Evolutionary conservation across 108 stramenopile genomes (phyloP).

Genomic region (Skeletonema potamos): DNA sequence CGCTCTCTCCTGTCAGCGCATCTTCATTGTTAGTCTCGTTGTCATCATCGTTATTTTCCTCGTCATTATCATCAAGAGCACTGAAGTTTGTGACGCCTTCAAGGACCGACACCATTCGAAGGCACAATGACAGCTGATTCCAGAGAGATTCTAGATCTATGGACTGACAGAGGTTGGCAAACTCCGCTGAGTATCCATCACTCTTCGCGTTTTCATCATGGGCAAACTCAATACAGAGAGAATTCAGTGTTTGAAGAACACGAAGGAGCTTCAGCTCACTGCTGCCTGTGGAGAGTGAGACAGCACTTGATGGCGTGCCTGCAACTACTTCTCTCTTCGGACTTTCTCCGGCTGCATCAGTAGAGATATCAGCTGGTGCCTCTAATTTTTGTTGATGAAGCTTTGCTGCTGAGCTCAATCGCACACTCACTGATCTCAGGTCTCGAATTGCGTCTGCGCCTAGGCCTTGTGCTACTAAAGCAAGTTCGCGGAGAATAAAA

Average conservation of each 20-base stretch:
- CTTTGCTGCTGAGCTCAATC: conserved; percentile 55
- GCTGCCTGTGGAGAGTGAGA: conserved; percentile 83
- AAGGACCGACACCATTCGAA: conserved; percentile 78
- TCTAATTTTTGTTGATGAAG: conserved; percentile 8
- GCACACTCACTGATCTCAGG: conserved; percentile 63
- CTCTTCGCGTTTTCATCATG: conserved; percentile 55
- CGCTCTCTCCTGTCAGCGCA: conserved; percentile 17
- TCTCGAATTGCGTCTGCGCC: conserved; percentile 75
- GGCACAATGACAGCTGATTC: conserved; percentile 76
- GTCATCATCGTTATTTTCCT: conserved; percentile 29
- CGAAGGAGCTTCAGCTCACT: conserved; percentile 89
- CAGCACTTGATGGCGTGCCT: conserved; percentile 69
- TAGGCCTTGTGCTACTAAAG: conserved; percentile 63
- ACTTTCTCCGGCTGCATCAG: neutral
- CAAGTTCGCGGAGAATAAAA: conserved; percentile 28
- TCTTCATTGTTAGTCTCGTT: conserved; percentile 46
- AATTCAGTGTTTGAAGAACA: conserved; percentile 84
- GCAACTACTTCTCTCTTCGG: conserved; percentile 23
- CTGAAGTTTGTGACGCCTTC: conserved; percentile 81
- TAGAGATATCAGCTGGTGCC: conserved; percentile 3
- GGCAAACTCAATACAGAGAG: conserved; percentile 59
- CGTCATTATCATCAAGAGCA: conserved; percentile 53
- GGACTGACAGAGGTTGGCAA: conserved; percentile 62
- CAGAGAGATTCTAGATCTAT: conserved; percentile 80
- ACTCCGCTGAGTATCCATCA: conserved; percentile 43